Evolutionary conservation across 2,329 filamentous ascomycete species (phyloP).

Genomic region (Aureobasidium subglaciale): DNA sequence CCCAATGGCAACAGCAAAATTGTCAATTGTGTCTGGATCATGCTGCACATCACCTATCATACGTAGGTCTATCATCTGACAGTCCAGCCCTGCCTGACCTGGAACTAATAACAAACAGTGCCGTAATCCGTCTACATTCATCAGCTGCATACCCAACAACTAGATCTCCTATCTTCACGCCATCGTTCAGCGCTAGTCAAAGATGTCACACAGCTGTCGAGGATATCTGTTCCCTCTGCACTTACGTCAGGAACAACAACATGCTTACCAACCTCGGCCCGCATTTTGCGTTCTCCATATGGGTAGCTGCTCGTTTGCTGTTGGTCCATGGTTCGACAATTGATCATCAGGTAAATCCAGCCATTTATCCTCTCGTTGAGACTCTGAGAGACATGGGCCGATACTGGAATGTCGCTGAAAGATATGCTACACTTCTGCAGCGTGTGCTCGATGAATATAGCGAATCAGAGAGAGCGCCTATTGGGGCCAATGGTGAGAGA

Average conservation of each 20-base stretch:
- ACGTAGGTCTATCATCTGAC: slow-evolving; percentile 46
- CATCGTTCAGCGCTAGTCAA: slow-evolving; percentile 78
- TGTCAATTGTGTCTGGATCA: slow-evolving; percentile 77
- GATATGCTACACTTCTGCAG: slow-evolving; percentile 72
- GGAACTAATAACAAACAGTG: slow-evolving; percentile 37
- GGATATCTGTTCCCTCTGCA: slow-evolving; percentile 69
- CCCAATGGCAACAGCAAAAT: slow-evolving; percentile 53
- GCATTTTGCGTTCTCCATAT: slow-evolving; percentile 85
- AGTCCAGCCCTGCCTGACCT: neutral
- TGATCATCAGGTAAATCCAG: slow-evolving; percentile 71
- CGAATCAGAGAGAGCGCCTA: slow-evolving; percentile 59
- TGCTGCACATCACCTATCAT: slow-evolving; percentile 85
- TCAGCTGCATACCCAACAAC: slow-evolving; percentile 89
- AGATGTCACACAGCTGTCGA: slow-evolving; percentile 77
- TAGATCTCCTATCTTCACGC: slow-evolving; percentile 79
- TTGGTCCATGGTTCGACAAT: slow-evolving; percentile 88
- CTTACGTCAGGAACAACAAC: slow-evolving; percentile 67
- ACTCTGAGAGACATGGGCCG: slow-evolving; percentile 72
- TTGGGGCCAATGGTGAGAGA: slow-evolving; percentile 56
- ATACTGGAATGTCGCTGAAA: slow-evolving; percentile 77
- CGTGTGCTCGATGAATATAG: slow-evolving; percentile 80
- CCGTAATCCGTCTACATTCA: slow-evolving; percentile 83
- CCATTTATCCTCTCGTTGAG: slow-evolving; percentile 75
- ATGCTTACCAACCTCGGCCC: slow-evolving; percentile 77
- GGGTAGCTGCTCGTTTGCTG: slow-evolving; percentile 81